These are phyloP conservation scores for Euphorbia lathyris DNA, from an alignment of 345 rosid genomes.

Conservation along the genomic window DNA sequence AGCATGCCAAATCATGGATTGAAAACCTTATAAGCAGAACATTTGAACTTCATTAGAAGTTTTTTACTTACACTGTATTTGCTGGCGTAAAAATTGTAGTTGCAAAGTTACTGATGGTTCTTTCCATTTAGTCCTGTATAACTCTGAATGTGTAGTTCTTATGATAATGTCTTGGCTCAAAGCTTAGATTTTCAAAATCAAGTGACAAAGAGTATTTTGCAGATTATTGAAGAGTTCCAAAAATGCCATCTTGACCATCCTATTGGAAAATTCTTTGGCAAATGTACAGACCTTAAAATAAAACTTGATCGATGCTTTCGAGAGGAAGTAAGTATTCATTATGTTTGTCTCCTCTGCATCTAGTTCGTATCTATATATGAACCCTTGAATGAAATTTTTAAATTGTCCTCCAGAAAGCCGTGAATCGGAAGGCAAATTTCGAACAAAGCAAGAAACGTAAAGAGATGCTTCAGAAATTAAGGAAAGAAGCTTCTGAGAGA, in stretches of 20 bases:
- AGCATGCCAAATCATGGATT: background rate
- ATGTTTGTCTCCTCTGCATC: background rate
- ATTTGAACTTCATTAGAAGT: background rate
- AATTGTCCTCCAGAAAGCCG: slow-evolving; percentile 56
- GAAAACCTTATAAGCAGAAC: background rate
- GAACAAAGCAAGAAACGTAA: slow-evolving; percentile 57
- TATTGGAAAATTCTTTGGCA: slow-evolving; percentile 72
- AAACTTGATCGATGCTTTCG: slow-evolving; percentile 88
- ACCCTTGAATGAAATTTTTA: slow-evolving; percentile 1
- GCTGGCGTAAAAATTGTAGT: background rate
- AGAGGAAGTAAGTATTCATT: slow-evolving; percentile 50
- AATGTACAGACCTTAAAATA: slow-evolving; percentile 75
- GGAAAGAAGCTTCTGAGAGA: slow-evolving; percentile 43
- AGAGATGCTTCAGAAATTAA: slow-evolving; percentile 48
- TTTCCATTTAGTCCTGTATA: background rate
- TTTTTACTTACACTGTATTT: background rate
- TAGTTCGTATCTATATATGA: slow-evolving; percentile 2
- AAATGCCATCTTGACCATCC: slow-evolving; percentile 91
- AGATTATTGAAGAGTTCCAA: slow-evolving; percentile 89
- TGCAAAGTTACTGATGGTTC: background rate
- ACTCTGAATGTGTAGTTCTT: background rate
- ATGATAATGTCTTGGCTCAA: background rate
- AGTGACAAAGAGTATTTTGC: background rate
- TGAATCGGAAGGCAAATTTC: slow-evolving; percentile 85
- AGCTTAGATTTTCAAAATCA: background rate